Evolutionary conservation across 495 filamentous ascomycete species (phyloP), one percentile per base, ranked within the genome.

Genomic region (Penicilliopsis zonata): DNA sequence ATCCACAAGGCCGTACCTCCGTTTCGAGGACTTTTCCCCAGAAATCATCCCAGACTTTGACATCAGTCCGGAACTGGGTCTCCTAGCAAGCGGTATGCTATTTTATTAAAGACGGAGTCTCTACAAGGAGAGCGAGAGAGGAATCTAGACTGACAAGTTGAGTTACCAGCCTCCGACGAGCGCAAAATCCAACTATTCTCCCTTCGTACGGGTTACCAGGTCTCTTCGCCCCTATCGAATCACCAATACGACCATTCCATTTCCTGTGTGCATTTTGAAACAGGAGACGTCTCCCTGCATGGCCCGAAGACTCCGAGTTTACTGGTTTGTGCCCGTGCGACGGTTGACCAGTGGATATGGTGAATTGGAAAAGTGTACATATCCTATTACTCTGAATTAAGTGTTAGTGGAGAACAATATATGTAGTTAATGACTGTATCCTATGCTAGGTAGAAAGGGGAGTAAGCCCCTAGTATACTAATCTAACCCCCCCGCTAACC

Each of bases 401-500:
- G n/a, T n/a, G n/a, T n/a, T n/a, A n/a, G n/a, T n/a, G n/a, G n/a
- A n/a, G n/a, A n/a, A n/a, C n/a, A n/a, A n/a, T n/a, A n/a, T n/a
- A n/a, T n/a, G n/a, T n/a, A n/a, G n/a, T n/a, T n/a, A n/a, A n/a
- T n/a, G n/a, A n/a, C n/a, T n/a, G n/a, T n/a, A n/a, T n/a, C n/a
- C n/a, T n/a, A n/a, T n/a, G n/a, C n/a, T n/a, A n/a, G n/a, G n/a
- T n/a, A n/a, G n/a, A n/a, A n/a, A n/a, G n/a, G n/a, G n/a, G n/a
- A n/a, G n/a, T n/a, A n/a, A n/a, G n/a, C n/a, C n/a, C n/a, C n/a
- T n/a, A n/a, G 26, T 12, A 18, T 28, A 30, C 42, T 41, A 66
- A 37, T 64, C 62, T 40, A 64, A 32, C 5, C 62, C 59, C 32
- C 62, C 62, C 21, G 59, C 62, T 22, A 66, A 42, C 62, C 62